These are phyloP conservation scores for Raffaelea albimanens DNA, from an alignment of 2,329 filamentous ascomycete genomes.

Conservation along the genomic window DNA sequence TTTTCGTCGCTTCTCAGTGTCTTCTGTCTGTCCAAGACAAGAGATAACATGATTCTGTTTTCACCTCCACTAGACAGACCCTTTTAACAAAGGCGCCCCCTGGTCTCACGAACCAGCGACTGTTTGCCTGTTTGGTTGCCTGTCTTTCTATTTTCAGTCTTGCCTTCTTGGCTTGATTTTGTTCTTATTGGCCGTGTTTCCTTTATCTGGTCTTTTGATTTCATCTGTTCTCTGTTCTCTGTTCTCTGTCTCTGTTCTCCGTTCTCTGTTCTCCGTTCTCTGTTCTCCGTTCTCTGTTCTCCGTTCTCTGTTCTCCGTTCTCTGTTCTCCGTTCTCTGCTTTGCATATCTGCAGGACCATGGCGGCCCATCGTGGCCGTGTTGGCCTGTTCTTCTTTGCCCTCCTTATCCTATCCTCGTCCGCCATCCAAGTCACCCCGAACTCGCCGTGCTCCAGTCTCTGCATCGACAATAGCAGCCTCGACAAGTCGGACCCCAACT, in stretches of 20 bases:
- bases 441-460: conserved; percentile 43
- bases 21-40: too few species aligned
- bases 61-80: too few species aligned
- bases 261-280: not conserved
- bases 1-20: too few species aligned
- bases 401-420: conserved; percentile 14
- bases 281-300: not conserved
- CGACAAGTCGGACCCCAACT: conserved; percentile 34
- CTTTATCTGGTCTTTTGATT: too few species aligned
- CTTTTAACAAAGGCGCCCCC: too few species aligned
- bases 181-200: too few species aligned
- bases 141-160: too few species aligned
- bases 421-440: conserved; percentile 40
- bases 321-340: not conserved
- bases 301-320: not conserved
- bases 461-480: conserved; percentile 34
- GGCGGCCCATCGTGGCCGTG: not conserved
- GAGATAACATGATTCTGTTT: too few species aligned
- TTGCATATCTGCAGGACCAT: not conserved
- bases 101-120: too few species aligned
- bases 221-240: too few species aligned
- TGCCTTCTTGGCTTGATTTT: too few species aligned
- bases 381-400: not conserved
- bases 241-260: not conserved
- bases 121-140: too few species aligned